Conservation (phyloP, 768 basidiomycete species). For the Pleurotus cornucopiae region DNA sequence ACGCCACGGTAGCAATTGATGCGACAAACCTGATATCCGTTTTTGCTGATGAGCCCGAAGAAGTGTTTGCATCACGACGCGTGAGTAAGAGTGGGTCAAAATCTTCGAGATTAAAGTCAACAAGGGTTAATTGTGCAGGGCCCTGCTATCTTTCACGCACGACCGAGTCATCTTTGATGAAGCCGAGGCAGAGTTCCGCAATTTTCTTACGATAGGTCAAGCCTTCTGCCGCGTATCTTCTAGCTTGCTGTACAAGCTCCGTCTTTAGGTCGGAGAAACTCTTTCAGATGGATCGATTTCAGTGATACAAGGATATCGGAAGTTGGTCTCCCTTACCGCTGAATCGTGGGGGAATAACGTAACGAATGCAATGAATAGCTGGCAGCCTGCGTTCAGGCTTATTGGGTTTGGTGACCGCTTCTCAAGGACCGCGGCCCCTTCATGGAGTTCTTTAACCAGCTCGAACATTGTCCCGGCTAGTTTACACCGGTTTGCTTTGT, state of each 20-base stretch:
- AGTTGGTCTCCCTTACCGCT: constrained; percentile 46
- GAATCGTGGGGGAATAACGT: constrained; percentile 81
- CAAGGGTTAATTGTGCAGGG: constrained; percentile 9
- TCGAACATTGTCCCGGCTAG: constrained; percentile 91
- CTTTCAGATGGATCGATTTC: constrained; percentile 31
- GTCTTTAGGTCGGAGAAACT: constrained; percentile 82
- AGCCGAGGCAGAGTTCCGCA: constrained; percentile 81
- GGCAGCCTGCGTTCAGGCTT: constrained; percentile 83
- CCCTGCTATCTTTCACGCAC: constrained; percentile 34
- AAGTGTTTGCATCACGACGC: constrained; percentile 92
- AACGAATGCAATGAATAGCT: constrained; percentile 87
- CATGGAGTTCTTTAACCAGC: constrained; percentile 78
- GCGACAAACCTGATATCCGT: constrained; percentile 66
- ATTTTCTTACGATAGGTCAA: constrained; percentile 87
- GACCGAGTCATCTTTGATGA: constrained; percentile 93
- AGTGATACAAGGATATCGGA: constrained; percentile 11
- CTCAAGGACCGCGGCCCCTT: constrained; percentile 64
- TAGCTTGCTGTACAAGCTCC: constrained; percentile 78
- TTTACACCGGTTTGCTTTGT: constrained; percentile 9
- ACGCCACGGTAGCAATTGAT: constrained; percentile 16
- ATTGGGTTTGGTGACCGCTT: constrained; percentile 70
- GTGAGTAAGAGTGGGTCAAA: constrained; percentile 93
- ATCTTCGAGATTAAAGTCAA: constrained; percentile 48
- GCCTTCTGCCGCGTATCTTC: constrained; percentile 72
- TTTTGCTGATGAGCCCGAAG: constrained; percentile 87